These are phyloP conservation scores for Pseudozyma thailandica DNA, from an alignment of 1,284 basidiomycete species.

Conservation along the genomic window DNA sequence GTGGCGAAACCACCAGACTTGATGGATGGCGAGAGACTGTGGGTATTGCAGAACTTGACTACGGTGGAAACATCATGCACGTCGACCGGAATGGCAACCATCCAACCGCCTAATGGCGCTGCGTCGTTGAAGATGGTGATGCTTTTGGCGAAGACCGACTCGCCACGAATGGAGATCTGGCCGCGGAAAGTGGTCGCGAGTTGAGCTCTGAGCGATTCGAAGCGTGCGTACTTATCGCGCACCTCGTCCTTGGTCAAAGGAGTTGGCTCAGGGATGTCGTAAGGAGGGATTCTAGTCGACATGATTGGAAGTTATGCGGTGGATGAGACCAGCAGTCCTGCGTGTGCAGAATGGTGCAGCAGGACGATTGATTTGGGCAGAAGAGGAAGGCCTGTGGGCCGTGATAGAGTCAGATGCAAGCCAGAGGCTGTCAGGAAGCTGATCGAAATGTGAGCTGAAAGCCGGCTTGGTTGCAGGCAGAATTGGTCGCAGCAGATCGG, in stretches of 20 bases:
- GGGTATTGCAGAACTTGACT: constrained; percentile 73
- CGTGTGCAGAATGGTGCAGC: constrained; percentile 50
- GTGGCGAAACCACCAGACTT: constrained; percentile 89
- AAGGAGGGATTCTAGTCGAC: constrained; percentile 34
- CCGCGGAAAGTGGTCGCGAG: constrained; percentile 34
- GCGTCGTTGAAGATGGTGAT: constrained; percentile 57
- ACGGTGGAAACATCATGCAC: constrained; percentile 43
- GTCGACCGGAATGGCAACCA: constrained; percentile 46
- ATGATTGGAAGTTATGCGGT: too few relatives aligned
- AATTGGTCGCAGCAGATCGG: not conserved
- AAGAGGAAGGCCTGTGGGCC: constrained; percentile 37
- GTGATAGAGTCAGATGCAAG: constrained; percentile 19
- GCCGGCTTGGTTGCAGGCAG: constrained; percentile 31
- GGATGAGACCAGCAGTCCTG: too few relatives aligned
- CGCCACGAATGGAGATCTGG: constrained; percentile 43
- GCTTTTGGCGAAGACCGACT: constrained; percentile 41
- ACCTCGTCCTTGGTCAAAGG: constrained; percentile 30
- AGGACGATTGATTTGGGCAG: constrained; percentile 9
- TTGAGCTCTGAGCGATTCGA: constrained; percentile 25
- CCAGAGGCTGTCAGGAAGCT: constrained; percentile 4
- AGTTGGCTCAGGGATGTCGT: constrained; percentile 45
- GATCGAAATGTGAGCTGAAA: not conserved
- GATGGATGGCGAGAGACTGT: constrained; percentile 80
- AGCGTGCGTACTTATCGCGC: constrained; percentile 28
- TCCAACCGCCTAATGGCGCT: constrained; percentile 51